phyloP scores from a whole-genome alignment of 495 filamentous ascomycete species.

The Tuber microsphaerosporum region DNA sequence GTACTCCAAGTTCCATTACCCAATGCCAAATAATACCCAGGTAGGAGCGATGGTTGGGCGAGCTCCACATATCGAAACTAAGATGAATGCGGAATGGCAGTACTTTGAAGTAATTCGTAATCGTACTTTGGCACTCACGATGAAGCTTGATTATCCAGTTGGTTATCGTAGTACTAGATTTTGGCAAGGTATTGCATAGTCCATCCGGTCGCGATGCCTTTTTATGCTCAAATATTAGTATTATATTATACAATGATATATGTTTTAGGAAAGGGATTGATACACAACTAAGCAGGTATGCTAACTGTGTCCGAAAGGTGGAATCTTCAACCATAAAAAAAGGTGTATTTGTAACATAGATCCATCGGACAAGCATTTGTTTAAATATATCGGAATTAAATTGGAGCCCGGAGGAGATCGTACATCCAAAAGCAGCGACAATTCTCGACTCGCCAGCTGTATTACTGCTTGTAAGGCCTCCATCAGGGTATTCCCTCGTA shows the following conservation, averaged over 20 bases:
- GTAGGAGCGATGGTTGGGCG: not conserved
- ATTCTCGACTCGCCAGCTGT: too few relatives aligned
- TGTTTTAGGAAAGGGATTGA: not conserved
- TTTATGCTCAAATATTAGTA: not conserved
- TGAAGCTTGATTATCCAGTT: not conserved
- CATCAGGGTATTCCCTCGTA: too few relatives aligned
- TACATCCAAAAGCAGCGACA: too few relatives aligned
- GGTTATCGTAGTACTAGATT: not conserved
- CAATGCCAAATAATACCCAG: not conserved
- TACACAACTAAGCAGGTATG: not conserved
- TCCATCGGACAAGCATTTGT: too few relatives aligned
- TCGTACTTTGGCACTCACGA: not conserved
- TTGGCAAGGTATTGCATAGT: not conserved
- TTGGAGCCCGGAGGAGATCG: too few relatives aligned
- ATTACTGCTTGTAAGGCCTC: too few relatives aligned
- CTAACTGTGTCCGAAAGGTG: not conserved
- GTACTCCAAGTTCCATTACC: not conserved
- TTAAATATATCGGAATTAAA: too few relatives aligned
- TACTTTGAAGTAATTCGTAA: not conserved
- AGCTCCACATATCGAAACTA: conserved; percentile 9
- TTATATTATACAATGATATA: not conserved
- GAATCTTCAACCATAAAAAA: not conserved
- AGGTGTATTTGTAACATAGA: too few relatives aligned
- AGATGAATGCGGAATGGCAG: not conserved
- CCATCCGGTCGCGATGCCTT: not conserved